Base-by-base conservation (phyloP, 2,329 filamentous ascomycete species). In the Aureobasidium lini region DNA sequence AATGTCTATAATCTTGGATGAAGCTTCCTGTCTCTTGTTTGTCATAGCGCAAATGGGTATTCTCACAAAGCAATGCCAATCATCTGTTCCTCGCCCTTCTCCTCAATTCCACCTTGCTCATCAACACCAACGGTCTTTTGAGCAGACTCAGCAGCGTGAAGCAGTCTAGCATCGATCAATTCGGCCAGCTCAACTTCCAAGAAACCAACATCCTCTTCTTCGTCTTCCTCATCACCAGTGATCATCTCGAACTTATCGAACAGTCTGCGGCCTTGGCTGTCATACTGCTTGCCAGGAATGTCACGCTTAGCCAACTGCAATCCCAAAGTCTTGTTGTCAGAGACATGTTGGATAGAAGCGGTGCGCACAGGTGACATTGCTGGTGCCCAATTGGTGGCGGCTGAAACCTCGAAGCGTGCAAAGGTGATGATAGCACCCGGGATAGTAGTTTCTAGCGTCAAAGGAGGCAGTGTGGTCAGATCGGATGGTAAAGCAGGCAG, bases 181-280 rank as follows among this genome's bases (percentile, higher is more conserved):
- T 89, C 85, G 2, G 70, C 69, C 72, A 88, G 86, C 0, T 71
- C 66, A 32, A 91, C 61, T 6, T 77, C 77, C n/a, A 85, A 79
- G 18, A 46, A 44, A 1, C 87, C 87, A 62, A 86, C 79, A 59
- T 87, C 81, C 53, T 77, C 74, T 7, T 65, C 67, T 8, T 66
- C 64, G 2, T 72, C 73, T 9, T 76, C 76, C 13, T 79, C 78
- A 1, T 73, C 75, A 0, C 82, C 81, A 11, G 83, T 84, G 10
- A 82, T 82, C 65, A 85, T 84, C 66, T 95, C 90, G 64, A 95
- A 94, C 60, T 85, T 88, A 62, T 81, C 84, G 66, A 93, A 95
- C 9, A 90, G 73, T 9, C 90, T 81, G 62, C 87, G 78, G 0
- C 90, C 90, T 0, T 87, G 86, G 40, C 84, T 79, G 65, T 93